Percentiles rank a stretch among this genome's conserved stretches.
These are phyloP conservation scores for Aspergillus awamori DNA, from an alignment of 2,329 filamentous ascomycete species.

Conservation along the genomic window DNA sequence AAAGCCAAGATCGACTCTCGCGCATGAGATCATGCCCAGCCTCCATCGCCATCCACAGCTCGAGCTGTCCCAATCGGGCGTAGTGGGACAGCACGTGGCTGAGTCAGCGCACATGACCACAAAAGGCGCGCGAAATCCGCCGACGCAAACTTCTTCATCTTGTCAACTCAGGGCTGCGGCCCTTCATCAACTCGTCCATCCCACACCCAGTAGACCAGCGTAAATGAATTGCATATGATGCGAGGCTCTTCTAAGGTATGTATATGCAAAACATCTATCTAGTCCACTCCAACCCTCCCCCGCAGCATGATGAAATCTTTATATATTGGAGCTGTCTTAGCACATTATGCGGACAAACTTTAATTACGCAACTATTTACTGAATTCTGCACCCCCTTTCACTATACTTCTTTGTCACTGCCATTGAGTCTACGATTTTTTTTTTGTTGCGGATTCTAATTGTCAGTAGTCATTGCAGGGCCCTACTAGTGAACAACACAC, in stretches of 20 bases:
- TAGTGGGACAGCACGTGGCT: constrained; percentile 7
- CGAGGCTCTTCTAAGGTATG: constrained; percentile 36
- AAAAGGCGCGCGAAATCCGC: constrained; percentile 21
- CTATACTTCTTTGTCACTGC: constrained; percentile 8
- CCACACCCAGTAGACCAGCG: constrained; percentile 6
- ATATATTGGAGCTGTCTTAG: constrained; percentile 81
- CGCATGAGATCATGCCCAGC: neutral
- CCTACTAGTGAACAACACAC: constrained; percentile 33
- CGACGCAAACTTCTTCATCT: constrained; percentile 20
- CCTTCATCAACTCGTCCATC: constrained; percentile 20
- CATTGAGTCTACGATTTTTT: neutral
- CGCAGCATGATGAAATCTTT: constrained; percentile 58
- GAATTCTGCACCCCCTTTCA: constrained; percentile 21
- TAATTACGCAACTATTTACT: constrained; percentile 50
- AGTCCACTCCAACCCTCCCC: neutral
- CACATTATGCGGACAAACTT: constrained; percentile 62
- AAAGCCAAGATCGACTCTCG: neutral
- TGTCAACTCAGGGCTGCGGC: constrained; percentile 37
- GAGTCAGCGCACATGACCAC: constrained; percentile 21
- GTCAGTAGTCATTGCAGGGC: constrained; percentile 34
- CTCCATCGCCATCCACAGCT: neutral
- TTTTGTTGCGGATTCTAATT: constrained; percentile 27
- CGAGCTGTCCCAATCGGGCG: constrained; percentile 5
- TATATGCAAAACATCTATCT: neutral
- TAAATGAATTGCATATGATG: constrained; percentile 30